These are phyloP conservation scores for Hypericum androsaemum DNA, from an alignment of 345 rosid species.

Conservation along the genomic window DNA sequence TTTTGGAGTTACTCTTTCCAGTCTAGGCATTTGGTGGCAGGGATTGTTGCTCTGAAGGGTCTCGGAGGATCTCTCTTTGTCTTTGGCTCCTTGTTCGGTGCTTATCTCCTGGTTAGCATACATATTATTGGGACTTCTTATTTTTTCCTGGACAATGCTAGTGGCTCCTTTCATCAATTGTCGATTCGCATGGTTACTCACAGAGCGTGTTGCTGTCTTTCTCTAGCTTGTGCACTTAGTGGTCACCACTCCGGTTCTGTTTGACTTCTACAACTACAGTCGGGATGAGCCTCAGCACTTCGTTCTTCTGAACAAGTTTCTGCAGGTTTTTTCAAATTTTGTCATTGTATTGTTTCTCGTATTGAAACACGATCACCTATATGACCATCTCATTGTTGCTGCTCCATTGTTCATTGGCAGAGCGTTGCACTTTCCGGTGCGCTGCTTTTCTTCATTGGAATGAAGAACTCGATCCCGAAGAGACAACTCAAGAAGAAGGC, in stretches of 20 bases:
- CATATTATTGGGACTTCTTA: constrained; percentile 8
- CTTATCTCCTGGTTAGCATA: constrained; percentile 60
- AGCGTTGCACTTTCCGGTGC: constrained; percentile 79
- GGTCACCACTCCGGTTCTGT: constrained; percentile 47
- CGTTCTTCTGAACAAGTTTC: constrained; percentile 47
- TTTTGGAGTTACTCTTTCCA: constrained; percentile 17
- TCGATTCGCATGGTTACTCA: not conserved
- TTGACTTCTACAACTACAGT: constrained; percentile 76
- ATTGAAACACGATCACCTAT: not conserved
- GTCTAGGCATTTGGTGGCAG: constrained; percentile 41
- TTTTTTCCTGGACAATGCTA: not conserved
- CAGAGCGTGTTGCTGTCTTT: constrained; percentile 7
- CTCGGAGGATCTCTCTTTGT: constrained; percentile 72
- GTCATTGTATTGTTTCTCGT: not conserved
- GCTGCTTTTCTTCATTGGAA: constrained; percentile 71
- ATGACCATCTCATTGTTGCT: not conserved
- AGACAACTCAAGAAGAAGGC: constrained; percentile 55
- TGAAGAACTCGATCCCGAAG: constrained; percentile 66
- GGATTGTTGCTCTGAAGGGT: constrained; percentile 46
- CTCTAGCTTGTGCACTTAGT: constrained; percentile 56
- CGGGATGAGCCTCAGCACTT: constrained; percentile 31
- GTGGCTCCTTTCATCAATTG: not conserved
- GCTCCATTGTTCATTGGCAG: constrained; percentile 26
- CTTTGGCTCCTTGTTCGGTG: constrained; percentile 63
- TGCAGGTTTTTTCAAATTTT: constrained; percentile 36